Evolutionary conservation across 2,329 filamentous ascomycete genomes (phyloP), one percentile per base, ranked within the genome.

Genomic region (Xylariales sp.): DNA sequence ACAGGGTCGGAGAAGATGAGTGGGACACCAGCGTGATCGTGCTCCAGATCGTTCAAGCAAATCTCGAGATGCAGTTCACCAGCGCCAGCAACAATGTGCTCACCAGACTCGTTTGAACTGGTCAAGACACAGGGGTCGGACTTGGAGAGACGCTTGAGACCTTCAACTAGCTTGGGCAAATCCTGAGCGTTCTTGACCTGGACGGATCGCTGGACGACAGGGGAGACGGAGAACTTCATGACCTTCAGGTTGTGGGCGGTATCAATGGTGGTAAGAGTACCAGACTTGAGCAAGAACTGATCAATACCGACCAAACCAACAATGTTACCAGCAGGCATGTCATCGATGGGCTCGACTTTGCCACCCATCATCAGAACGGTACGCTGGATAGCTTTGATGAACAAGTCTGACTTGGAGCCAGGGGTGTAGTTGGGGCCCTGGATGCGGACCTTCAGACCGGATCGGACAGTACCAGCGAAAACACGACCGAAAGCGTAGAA

Each of bases 401-500:
- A 95, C 59, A 98, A 77, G 69, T 98, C 93, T 48, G 96, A 90
- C 86, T 97, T 98, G 82, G 90, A 93, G 67, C 93, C 93, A 58
- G 93, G 93, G 58, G 76, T 75, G 82, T 97, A 98, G 86, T 97
- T 97, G 69, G 93, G 93, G 56, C 93, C 93, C 80, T 98, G 93
- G 70, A 98, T 98, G 72, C 93, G 93, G 82, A 98, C 93, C 86
- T 97, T 97, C 62, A 97, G 79, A 77, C 93, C 93, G 57, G 93
- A 97, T 64, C 80, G 80, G 77, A 96, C 93, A 67, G 90, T 97
- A 86, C 93, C 93, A 59, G 93, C 78, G 82, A 97, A 98, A 75
- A 98, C 93, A 95, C 93, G 93, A 76, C 93, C 93, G 77, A 98
- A 98, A 70, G 93, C 93, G 78, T 96, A 98, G 88, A 98, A 98